Base-by-base conservation (phyloP, 345 rosid genomes). In the Pelargonium nanum region DNA sequence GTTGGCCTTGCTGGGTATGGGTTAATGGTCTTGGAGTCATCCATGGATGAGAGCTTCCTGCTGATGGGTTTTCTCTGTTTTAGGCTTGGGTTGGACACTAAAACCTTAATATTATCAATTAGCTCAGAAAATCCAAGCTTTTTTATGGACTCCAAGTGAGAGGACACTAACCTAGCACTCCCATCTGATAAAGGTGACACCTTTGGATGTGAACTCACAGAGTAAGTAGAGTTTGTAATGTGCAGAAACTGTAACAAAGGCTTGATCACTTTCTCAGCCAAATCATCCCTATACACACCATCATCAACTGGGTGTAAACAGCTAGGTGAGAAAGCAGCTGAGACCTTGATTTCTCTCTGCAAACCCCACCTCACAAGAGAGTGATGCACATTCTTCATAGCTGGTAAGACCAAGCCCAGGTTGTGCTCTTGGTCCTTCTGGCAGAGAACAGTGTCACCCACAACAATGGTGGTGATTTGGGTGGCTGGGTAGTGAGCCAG, bases 331-430 rank as follows among this genome's bases (percentile, higher is more conserved):
- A 88, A 75, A 60, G 74, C 79, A 62, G 70, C 67, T 17, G 96
- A 84, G 58, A 82, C 78, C 65, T 82, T 82, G 79, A 86, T 81
- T 19, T 79, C 80, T 53, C 58, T 77, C 67, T 86, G 79, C 26
- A 88, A 76, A 71, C 90, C 90, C 96, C 96, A 88, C 70, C 90
- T 77, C 2, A 67, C 74, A 2, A 88, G 84, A 56, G 96, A 84
- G 65, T 84, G 71, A 72, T 82, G 59, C 5, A 84, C 50, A 72
- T 88, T 88, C 72, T 77, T 78, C 25, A 82, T 24, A 63, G 83
- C 72, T 20, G 81, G 68, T 2, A 83, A 74, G 64, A 79, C 63
- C n/a, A 79, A 34, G 66, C 66, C 77, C 56, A 64, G 67, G 68
- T 61, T 73, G 34, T 74, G 71, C 20, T 75, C 69, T 60, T 76